Base-by-base conservation (phyloP, 106 monocot genomes). In the Allium sativum region DNA sequence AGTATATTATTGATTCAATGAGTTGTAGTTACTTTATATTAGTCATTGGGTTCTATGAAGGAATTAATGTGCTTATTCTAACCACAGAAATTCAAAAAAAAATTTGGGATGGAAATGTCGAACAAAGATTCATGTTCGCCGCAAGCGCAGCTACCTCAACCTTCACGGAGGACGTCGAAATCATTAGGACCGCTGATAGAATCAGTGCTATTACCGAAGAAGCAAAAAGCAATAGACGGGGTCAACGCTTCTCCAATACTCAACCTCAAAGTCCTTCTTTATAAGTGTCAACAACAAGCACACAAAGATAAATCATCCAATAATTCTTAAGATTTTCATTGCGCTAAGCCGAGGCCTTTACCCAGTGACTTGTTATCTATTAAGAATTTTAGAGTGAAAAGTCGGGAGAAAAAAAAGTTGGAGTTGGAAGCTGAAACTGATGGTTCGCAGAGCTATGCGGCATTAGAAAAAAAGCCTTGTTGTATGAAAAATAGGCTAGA, bases 131-230 rank as follows among this genome's bases (percentile, higher is more conserved):
- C 47, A 7, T 22, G 3, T 15, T 22, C 15, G 1, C 55, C 11
- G 19, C 55, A 17, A 21, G 21, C 11, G 7, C 55, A 4, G 12
- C 56, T 5, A 5, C 1, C 58, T 4, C 12, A 40, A 0, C 6
- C 58, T 14, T 12, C 13, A n/a, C 43, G 45, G 4, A 43, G 43
- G 68, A 61, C 64, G 66, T 65, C 61, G 66, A 87, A 87, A 62
- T 96, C 95, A 52, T 68, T 96, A 65, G 95, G 95, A 80, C 90
- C 90, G 95, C 75, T 96, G 63, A 96, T 90, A 69, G 95, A 96
- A 62, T 96, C 95, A 21, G 42, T 79, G 50, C 67, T 96, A 65
- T 90, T 96, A 87, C 95, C 95, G 51, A 90, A 82, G 84, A 90
- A 96, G 75, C 84, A 76, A 75, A 84, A 76, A 68, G 83, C 86